phyloP scores from a whole-genome alignment of 2,329 filamentous ascomycete species.

The Ophiostoma australiae region DNA sequence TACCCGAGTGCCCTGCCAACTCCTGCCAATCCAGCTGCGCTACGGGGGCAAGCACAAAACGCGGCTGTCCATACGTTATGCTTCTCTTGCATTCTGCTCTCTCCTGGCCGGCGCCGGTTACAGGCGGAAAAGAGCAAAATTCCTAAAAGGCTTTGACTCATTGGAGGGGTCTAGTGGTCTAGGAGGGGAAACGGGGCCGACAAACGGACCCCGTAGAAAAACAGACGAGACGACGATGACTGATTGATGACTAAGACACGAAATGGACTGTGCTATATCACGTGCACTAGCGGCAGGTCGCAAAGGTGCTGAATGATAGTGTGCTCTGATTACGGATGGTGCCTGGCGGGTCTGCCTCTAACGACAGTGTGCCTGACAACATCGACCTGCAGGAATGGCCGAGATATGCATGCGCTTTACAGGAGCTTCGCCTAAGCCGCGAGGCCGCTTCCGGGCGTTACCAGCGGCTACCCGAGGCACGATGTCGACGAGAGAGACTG shows the following conservation, averaged over 20 bases:
- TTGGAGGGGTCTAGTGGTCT: slow-evolving; percentile 21
- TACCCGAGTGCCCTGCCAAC: background rate
- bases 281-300: background rate
- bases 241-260: background rate
- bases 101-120: slow-evolving; percentile 14
- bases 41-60: slow-evolving; percentile 14
- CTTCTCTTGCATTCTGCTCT: background rate
- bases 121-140: slow-evolving; percentile 13
- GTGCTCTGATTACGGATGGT: background rate
- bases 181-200: slow-evolving; percentile 20
- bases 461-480: background rate
- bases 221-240: background rate
- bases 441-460: slow-evolving; percentile 3
- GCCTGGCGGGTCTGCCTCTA: background rate
- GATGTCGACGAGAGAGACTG: background rate
- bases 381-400: background rate
- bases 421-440: background rate
- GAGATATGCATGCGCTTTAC: background rate
- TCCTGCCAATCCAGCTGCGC: background rate
- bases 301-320: background rate
- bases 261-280: background rate
- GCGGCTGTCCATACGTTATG: slow-evolving; percentile 12
- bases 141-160: slow-evolving; percentile 20
- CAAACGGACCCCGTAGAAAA: slow-evolving; percentile 20
- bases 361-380: background rate